Evolutionary conservation across 108 stramenopile genomes (phyloP).

Genomic region (Cyclotella choctawhatcheeana): DNA sequence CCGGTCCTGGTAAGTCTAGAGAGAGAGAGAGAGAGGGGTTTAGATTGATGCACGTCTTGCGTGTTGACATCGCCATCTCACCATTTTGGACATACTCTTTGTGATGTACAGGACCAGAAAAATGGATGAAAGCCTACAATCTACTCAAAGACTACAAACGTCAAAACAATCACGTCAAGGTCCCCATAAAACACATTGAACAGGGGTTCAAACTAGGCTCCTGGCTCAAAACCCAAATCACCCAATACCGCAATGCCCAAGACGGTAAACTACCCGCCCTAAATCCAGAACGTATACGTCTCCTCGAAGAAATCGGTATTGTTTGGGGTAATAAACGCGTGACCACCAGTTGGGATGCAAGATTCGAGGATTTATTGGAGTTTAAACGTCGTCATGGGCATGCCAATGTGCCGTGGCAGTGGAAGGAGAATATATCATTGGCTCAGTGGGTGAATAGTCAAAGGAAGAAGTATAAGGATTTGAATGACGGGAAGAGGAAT

Average conservation of each 20-base stretch:
- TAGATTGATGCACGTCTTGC: too few relatives aligned
- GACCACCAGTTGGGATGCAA: conserved; percentile 36
- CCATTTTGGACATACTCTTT: too few relatives aligned
- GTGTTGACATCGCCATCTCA: too few relatives aligned
- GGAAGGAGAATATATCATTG: conserved; percentile 44
- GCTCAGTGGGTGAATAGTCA: conserved; percentile 47
- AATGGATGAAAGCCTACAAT: conserved; percentile 35
- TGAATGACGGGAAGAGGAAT: conserved; percentile 38
- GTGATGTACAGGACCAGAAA: conserved; percentile 18
- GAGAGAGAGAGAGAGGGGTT: too few relatives aligned
- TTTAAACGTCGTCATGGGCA: conserved; percentile 42
- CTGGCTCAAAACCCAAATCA: conserved; percentile 50
- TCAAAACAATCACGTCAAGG: conserved; percentile 39
- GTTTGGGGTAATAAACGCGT: conserved; percentile 37
- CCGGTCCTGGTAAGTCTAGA: conserved; percentile 45
- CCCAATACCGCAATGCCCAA: conserved; percentile 42
- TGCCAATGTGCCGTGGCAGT: conserved; percentile 46
- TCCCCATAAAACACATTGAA: conserved; percentile 30
- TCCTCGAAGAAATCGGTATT: conserved; percentile 42
- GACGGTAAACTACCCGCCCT: conserved; percentile 35
- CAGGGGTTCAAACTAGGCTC: conserved; percentile 31
- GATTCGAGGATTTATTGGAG: conserved; percentile 29
- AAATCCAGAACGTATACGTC: conserved; percentile 26
- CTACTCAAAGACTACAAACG: conserved; percentile 38
- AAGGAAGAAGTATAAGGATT: conserved; percentile 49